Conservation (phyloP, 345 rosid species). For the Stellera chamaejasme region DNA sequence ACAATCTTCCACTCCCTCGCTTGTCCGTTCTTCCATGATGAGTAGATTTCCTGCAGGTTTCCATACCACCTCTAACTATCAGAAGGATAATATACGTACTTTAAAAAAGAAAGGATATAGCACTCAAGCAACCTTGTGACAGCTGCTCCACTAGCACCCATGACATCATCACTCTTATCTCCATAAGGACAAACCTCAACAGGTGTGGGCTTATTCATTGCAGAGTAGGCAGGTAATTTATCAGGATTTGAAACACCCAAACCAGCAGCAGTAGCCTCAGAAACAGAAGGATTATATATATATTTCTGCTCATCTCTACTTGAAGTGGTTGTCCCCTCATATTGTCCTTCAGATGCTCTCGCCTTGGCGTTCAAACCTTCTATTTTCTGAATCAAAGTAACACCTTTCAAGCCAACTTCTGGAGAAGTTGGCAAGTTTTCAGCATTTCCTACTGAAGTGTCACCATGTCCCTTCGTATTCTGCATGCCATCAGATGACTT, state of each 20-base stretch:
- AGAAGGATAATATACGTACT: constrained; percentile 16
- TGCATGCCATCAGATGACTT: constrained; percentile 25
- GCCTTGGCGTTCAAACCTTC: constrained; percentile 81
- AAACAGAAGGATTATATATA: constrained; percentile 22
- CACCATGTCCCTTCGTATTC: constrained; percentile 25
- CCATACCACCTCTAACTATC: constrained; percentile 25
- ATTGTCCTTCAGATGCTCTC: constrained; percentile 46
- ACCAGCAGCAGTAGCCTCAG: constrained; percentile 26
- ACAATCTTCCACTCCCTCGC: constrained; percentile 47
- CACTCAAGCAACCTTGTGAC: constrained; percentile 49
- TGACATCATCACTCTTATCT: constrained; percentile 29
- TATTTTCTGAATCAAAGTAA: constrained; percentile 74
- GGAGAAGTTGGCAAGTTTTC: constrained; percentile 19
- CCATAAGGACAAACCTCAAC: constrained; percentile 29
- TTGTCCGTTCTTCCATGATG: constrained; percentile 54
- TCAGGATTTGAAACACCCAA: constrained; percentile 18
- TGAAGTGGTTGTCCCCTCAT: constrained; percentile 17
- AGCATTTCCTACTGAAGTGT: constrained; percentile 21
- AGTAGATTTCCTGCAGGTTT: constrained; percentile 51
- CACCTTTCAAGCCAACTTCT: constrained; percentile 39
- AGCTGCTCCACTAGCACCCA: constrained; percentile 26
- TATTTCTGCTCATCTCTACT: constrained; percentile 36
- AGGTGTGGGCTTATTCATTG: constrained; percentile 21
- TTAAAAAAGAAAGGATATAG: constrained; percentile 15
- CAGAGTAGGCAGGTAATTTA: constrained; percentile 19